Conservation (phyloP, 1,284 basidiomycete species). For the Hortiboletus rubellus region DNA sequence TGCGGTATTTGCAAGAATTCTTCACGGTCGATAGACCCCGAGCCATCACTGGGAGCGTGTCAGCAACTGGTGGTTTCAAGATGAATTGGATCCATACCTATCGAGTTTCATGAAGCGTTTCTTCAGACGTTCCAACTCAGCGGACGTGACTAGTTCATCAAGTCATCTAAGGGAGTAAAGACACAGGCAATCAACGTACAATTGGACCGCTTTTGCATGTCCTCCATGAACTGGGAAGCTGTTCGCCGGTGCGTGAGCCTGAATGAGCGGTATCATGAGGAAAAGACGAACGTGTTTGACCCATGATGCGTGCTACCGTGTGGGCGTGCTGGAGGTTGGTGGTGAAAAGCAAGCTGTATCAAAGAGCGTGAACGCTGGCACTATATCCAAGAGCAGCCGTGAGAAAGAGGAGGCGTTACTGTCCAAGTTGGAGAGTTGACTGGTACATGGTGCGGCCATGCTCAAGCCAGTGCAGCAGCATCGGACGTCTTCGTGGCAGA, state of each 20-base stretch:
- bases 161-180: conserved; percentile 8
- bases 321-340: conserved; percentile 1
- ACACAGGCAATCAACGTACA: conserved; percentile 54
- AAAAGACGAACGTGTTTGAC: conserved; percentile 68
- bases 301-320: conserved; percentile 47
- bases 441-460: conserved; percentile 27
- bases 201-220: conserved; percentile 91
- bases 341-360: background rate
- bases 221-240: conserved; percentile 92
- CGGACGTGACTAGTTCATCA: conserved; percentile 71
- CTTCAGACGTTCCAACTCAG: conserved; percentile 92
- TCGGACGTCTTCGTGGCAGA: conserved; percentile 4
- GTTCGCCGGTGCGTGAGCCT: conserved; percentile 15
- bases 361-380: background rate
- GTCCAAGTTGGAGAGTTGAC: background rate
- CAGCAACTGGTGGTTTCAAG: background rate
- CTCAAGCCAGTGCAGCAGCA: background rate
- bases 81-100: conserved; percentile 46
- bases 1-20: conserved; percentile 99
- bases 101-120: conserved; percentile 99
- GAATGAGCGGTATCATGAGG: conserved; percentile 3
- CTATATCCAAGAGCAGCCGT: conserved; percentile 6
- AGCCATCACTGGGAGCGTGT: conserved; percentile 70
- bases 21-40: conserved; percentile 96
- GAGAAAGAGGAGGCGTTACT: conserved; percentile 16